These are phyloP conservation scores for Phytopythium montanum DNA, from an alignment of 352 stramenopile species.

Conservation along the genomic window DNA sequence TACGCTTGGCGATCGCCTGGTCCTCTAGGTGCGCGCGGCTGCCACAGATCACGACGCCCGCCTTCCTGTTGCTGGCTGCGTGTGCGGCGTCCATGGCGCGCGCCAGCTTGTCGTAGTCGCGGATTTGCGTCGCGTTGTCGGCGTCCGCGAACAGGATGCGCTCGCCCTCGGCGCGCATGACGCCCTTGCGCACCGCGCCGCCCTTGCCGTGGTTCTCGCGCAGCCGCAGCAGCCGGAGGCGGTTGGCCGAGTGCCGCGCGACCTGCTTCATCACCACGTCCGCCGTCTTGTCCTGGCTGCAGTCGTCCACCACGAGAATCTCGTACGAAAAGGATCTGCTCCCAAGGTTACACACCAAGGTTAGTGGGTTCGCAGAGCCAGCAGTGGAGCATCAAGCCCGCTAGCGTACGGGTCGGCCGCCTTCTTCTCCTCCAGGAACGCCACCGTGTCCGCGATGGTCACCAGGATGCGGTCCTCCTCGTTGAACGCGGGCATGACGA, in stretches of 20 bases:
- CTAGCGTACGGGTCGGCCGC: slow-evolving; percentile 34
- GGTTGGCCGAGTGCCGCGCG: slow-evolving; percentile 32
- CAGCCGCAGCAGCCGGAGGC: slow-evolving; percentile 77
- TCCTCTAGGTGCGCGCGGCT: slow-evolving; percentile 89
- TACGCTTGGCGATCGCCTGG: slow-evolving; percentile 77
- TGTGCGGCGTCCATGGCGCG: slow-evolving; percentile 39
- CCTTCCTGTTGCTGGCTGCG: slow-evolving; percentile 7
- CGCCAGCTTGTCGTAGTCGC: slow-evolving; percentile 84
- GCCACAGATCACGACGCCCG: slow-evolving; percentile 83
- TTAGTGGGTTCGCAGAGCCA: not conserved
- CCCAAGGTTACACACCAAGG: not conserved
- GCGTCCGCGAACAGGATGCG: slow-evolving; percentile 90
- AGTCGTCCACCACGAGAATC: slow-evolving; percentile 93
- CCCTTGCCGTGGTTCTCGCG: slow-evolving; percentile 91
- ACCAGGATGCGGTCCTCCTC: slow-evolving; percentile 90
- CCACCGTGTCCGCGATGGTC: slow-evolving; percentile 88
- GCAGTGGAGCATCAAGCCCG: not conserved
- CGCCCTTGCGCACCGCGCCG: slow-evolving; percentile 85
- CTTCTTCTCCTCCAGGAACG: slow-evolving; percentile 80
- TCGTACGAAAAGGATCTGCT: slow-evolving; percentile 57
- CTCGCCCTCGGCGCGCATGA: slow-evolving; percentile 79
- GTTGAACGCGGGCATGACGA: slow-evolving; percentile 95
- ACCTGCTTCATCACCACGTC: slow-evolving; percentile 61
- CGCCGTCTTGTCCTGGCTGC: slow-evolving; percentile 82
- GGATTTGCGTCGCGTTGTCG: slow-evolving; percentile 91